A percentile compares a stretch with the other conserved stretches of the same genome.
Conservation (phyloP, 495 filamentous ascomycete genomes). For the Penicillium chermesinum region DNA sequence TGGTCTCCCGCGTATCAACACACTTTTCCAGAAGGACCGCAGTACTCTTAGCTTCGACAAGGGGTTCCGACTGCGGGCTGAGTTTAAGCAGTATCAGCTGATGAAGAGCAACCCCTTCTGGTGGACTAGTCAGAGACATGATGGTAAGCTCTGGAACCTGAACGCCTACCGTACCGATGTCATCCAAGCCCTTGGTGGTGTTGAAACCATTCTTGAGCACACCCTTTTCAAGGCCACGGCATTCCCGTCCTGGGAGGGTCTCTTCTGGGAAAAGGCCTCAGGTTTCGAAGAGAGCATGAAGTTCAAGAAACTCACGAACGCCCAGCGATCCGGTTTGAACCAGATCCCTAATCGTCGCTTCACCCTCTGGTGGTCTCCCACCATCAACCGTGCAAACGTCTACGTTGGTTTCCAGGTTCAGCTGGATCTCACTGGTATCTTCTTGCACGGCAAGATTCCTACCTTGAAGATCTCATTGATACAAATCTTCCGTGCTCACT, state of each 20-base stretch:
- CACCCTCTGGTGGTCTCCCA: constrained; percentile 96
- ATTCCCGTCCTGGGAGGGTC: constrained; percentile 97
- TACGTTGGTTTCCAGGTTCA: constrained; percentile 97
- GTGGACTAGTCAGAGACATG: constrained; percentile 98
- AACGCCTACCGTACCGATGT: constrained; percentile 98
- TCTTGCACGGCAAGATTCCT: constrained; percentile 98
- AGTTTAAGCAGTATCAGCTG: constrained; percentile 97
- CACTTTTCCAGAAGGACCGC: constrained; percentile 97
- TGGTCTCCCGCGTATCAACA: constrained; percentile 97
- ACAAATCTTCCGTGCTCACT: constrained; percentile 98
- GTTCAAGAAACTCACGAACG: constrained; percentile 99
- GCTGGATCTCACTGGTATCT: constrained; percentile 96
- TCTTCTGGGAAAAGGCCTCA: constrained; percentile 75
- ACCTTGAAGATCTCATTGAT: constrained; percentile 98
- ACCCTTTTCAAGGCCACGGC: constrained; percentile 98
- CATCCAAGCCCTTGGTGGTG: constrained; percentile 96
- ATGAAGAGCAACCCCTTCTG: constrained; percentile 99
- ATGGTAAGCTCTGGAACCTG: constrained; percentile 98
- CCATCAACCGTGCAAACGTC: constrained; percentile 57
- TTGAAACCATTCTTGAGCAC: constrained; percentile 99
- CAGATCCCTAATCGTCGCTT: constrained; percentile 99
- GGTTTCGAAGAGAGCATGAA: constrained; percentile 80
- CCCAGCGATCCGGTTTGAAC: constrained; percentile 96
- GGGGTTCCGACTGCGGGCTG: constrained; percentile 89
- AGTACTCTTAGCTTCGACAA: constrained; percentile 98